Evolutionary conservation across 78 protist species (phyloP).

Genomic region (Paratrimastix pyriformis): DNA sequence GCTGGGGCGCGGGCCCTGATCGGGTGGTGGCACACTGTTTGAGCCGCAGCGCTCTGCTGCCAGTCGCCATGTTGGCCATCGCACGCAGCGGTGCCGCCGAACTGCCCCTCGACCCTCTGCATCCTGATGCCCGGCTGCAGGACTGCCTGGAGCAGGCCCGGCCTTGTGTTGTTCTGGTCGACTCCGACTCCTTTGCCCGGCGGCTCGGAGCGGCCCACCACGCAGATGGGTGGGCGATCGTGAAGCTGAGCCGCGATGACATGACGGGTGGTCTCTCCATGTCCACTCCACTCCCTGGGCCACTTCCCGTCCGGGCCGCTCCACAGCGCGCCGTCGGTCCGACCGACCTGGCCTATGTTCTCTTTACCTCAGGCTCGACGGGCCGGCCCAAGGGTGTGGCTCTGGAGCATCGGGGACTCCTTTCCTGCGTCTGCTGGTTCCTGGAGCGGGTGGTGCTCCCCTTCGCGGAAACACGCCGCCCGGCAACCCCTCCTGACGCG

Average conservation of each 20-base stretch:
- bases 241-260: not conserved
- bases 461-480: too few relatives aligned
- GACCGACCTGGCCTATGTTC: constrained; percentile 10
- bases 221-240: too few relatives aligned
- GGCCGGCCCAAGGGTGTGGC: too few relatives aligned
- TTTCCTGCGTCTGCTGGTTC: constrained; percentile 5
- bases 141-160: not conserved
- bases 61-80: not conserved
- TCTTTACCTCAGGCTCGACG: too few relatives aligned
- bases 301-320: constrained; percentile 13
- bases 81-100: not conserved
- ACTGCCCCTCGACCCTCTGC: constrained; percentile 11
- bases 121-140: not conserved
- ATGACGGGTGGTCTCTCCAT: not conserved
- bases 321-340: constrained; percentile 34
- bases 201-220: not conserved
- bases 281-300: not conserved
- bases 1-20: too few relatives aligned
- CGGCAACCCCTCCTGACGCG: too few relatives aligned
- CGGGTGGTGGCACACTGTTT: too few relatives aligned
- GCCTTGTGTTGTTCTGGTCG: not conserved
- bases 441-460: not conserved
- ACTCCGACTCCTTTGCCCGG: not conserved
- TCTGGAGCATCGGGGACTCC: not conserved
- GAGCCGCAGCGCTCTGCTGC: too few relatives aligned